A percentile compares a stretch with the other conserved stretches of the same genome.
These are phyloP conservation scores for Pythium monospermum DNA, from an alignment of 352 stramenopile genomes.

Conservation along the genomic window DNA sequence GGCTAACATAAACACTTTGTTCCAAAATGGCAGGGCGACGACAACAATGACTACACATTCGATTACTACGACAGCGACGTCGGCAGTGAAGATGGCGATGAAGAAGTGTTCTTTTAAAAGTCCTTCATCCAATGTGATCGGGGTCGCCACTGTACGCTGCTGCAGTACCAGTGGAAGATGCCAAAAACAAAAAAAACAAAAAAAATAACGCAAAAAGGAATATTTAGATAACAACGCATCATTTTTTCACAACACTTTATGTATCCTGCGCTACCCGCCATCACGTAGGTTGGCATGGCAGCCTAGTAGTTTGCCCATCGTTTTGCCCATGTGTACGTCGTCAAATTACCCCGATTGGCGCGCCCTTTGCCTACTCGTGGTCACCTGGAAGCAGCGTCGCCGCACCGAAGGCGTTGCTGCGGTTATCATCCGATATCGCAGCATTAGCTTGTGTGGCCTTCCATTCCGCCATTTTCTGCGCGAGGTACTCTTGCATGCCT, in stretches of 20 bases:
- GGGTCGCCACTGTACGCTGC: too few species aligned
- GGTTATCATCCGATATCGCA: conserved; percentile 43
- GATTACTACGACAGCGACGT: conserved; percentile 77
- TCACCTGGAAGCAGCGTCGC: conserved; percentile 48
- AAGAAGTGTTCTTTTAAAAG: conserved; percentile 79
- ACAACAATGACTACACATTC: conserved; percentile 81
- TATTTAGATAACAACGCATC: conserved; percentile 21
- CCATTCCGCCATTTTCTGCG: conserved; percentile 47
- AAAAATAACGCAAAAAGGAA: conserved; percentile 17
- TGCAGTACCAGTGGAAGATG: too few species aligned
- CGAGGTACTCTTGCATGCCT: conserved; percentile 72
- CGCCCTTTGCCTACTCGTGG: too few species aligned
- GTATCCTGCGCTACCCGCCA: too few species aligned
- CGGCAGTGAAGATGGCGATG: conserved; percentile 59
- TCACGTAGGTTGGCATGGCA: too few species aligned
- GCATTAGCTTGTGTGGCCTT: conserved; percentile 32
- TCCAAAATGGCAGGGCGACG: conserved; percentile 46
- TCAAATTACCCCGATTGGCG: too few species aligned
- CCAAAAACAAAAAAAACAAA: conserved; percentile 5
- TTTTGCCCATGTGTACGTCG: too few species aligned
- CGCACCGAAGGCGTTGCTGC: conserved; percentile 35
- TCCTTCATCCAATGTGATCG: too few species aligned
- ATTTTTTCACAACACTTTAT: neutral
- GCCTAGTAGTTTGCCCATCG: too few species aligned
- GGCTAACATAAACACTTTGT: too few species aligned